These are phyloP conservation scores for Trichocladium antarcticum DNA, from an alignment of 495 filamentous ascomycete genomes.

Conservation along the genomic window DNA sequence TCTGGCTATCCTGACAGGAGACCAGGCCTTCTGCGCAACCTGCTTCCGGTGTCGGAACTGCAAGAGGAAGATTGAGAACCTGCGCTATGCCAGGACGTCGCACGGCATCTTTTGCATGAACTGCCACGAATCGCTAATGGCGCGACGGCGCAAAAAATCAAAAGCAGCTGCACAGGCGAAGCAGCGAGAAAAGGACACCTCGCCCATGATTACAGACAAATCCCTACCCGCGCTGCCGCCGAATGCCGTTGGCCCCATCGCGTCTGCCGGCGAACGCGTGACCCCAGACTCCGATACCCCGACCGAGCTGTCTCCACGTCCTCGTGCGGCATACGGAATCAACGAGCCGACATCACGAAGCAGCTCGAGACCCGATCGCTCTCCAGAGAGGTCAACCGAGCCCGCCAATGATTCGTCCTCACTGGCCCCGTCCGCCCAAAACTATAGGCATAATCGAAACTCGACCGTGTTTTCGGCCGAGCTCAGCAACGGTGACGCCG, in stretches of 20 bases:
- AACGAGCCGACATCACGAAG: slow-evolving; percentile 41
- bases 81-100: slow-evolving; percentile 93
- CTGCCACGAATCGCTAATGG: slow-evolving; percentile 98
- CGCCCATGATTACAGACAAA: slow-evolving; percentile 73
- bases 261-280: slow-evolving; percentile 54
- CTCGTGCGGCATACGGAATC: slow-evolving; percentile 40
- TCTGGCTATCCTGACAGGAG: slow-evolving; percentile 91
- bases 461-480: slow-evolving; percentile 57
- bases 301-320: slow-evolving; percentile 59
- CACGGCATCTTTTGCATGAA: slow-evolving; percentile 99
- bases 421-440: slow-evolving; percentile 59
- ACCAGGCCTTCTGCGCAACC: slow-evolving; percentile 96
- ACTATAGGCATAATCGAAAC: slow-evolving; percentile 67
- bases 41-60: slow-evolving; percentile 98
- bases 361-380: slow-evolving; percentile 39
- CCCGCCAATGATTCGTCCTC: slow-evolving; percentile 42
- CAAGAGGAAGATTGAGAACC: slow-evolving; percentile 96
- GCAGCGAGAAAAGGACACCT: slow-evolving; percentile 47
- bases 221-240: slow-evolving; percentile 86
- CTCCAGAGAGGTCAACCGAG: slow-evolving; percentile 37
- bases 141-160: slow-evolving; percentile 79
- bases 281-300: slow-evolving; percentile 66
- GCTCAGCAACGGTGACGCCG: slow-evolving; percentile 43
- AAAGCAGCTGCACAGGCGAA: slow-evolving; percentile 52
- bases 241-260: slow-evolving; percentile 49